These are phyloP conservation scores for Rhododendron ferrugineum DNA, from an alignment of 148 eudicot species.

Conservation along the genomic window DNA sequence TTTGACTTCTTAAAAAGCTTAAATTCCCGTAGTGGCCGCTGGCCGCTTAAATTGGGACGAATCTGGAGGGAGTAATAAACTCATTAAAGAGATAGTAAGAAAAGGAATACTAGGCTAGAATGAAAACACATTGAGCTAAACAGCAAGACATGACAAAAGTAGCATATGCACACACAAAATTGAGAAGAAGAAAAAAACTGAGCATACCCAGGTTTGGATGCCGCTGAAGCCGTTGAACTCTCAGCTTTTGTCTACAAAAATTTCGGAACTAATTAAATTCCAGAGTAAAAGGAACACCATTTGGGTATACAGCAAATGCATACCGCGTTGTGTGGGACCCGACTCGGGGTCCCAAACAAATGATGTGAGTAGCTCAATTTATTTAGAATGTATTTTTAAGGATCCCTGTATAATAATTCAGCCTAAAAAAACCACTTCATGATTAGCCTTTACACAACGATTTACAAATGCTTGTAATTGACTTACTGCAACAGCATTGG, in stretches of 20 bases:
- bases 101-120: neutral
- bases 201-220: conserved; percentile 56
- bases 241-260: conserved; percentile 42
- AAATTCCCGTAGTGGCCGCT: no score
- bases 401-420: no score
- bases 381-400: neutral
- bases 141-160: neutral
- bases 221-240: conserved; percentile 29
- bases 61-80: no score
- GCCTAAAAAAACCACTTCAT: neutral
- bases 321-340: neutral
- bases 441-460: neutral
- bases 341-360: neutral
- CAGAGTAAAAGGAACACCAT: no score
- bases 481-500: conserved; percentile 71
- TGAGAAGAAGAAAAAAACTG: neutral
- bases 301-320: neutral
- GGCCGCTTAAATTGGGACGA: no score
- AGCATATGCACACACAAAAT: neutral
- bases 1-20: no score
- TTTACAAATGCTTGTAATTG: neutral
- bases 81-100: neutral
- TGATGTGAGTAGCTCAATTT: neutral
- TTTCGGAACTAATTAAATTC: neutral
- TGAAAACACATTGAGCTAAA: neutral